These are phyloP conservation scores for Ceratobasidium sp. DNA, from an alignment of 1,284 basidiomycete species.

Conservation along the genomic window DNA sequence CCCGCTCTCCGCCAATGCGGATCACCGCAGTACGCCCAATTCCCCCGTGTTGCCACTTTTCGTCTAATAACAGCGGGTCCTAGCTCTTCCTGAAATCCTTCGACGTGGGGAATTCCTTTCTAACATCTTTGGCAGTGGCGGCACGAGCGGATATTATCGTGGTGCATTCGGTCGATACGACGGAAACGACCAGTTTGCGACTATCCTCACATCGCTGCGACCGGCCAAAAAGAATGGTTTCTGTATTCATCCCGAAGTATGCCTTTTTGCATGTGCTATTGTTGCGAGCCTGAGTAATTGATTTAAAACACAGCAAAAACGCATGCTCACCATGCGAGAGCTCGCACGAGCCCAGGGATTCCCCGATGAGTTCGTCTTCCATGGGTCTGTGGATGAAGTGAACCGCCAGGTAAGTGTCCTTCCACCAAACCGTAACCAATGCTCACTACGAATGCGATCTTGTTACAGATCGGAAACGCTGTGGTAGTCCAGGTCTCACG, in stretches of 20 bases:
- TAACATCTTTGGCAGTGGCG: slow-evolving; percentile 41
- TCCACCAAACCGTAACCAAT: background rate
- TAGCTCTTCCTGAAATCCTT: slow-evolving; percentile 23
- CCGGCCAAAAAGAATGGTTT: slow-evolving; percentile 41
- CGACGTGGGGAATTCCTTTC: slow-evolving; percentile 28
- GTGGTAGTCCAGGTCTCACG: slow-evolving; percentile 26
- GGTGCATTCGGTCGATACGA: slow-evolving; percentile 40
- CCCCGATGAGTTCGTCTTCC: slow-evolving; percentile 30
- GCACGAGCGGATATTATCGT: slow-evolving; percentile 39
- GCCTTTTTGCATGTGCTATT: background rate
- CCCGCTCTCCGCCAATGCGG: slow-evolving; percentile 27
- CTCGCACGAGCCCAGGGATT: slow-evolving; percentile 43
- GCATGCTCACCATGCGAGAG: slow-evolving; percentile 41
- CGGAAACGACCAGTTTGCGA: slow-evolving; percentile 13
- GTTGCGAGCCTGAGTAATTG: background rate
- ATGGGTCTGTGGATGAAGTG: slow-evolving; percentile 33
- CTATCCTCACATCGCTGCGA: slow-evolving; percentile 33
- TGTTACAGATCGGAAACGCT: slow-evolving; percentile 37
- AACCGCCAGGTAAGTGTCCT: slow-evolving; percentile 30
- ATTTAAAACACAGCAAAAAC: slow-evolving; percentile 19
- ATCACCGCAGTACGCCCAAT: slow-evolving; percentile 23
- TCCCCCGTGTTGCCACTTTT: background rate
- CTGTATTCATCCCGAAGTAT: slow-evolving; percentile 39
- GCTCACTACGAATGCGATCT: background rate
- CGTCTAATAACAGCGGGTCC: background rate